Percentiles rank a stretch among this genome's conserved stretches.
phyloP scores from a whole-genome alignment of 108 stramenopile species.

The Cyclotella sp. region DNA sequence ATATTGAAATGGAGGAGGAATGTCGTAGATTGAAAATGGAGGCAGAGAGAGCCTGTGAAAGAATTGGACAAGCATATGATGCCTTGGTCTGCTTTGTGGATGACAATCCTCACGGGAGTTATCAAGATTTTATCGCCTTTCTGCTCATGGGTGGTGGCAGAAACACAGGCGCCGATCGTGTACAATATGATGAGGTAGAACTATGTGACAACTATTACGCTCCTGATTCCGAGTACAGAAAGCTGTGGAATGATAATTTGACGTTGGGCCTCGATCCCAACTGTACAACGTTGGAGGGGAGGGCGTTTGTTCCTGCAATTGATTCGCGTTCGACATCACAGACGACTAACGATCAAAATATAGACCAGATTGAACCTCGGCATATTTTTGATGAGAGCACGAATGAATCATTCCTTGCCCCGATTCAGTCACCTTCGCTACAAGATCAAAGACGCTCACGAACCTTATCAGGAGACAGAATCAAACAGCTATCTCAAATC shows the following conservation, averaged over 20 bases:
- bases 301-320: constrained; percentile 28
- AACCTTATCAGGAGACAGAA: constrained; percentile 28
- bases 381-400: neutral
- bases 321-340: neutral
- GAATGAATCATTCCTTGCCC: neutral
- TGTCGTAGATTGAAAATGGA: constrained; percentile 51
- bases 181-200: constrained; percentile 40
- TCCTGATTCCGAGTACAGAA: constrained; percentile 61
- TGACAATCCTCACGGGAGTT: constrained; percentile 55
- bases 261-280: constrained; percentile 29
- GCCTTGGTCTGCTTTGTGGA: constrained; percentile 31
- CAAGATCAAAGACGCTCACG: neutral
- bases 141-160: constrained; percentile 33
- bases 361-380: neutral
- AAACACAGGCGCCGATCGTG: constrained; percentile 27
- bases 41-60: constrained; percentile 34
- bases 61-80: constrained; percentile 44
- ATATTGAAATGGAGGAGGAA: constrained; percentile 49
- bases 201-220: constrained; percentile 64
- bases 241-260: constrained; percentile 72
- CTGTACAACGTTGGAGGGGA: constrained; percentile 21
- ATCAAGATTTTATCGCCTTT: constrained; percentile 76
- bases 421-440: neutral
- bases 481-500: constrained; percentile 35
- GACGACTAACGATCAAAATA: neutral